Evolutionary conservation across 2,329 filamentous ascomycete species (phyloP).

Genomic region (Ceratocystis lukuohia): DNA sequence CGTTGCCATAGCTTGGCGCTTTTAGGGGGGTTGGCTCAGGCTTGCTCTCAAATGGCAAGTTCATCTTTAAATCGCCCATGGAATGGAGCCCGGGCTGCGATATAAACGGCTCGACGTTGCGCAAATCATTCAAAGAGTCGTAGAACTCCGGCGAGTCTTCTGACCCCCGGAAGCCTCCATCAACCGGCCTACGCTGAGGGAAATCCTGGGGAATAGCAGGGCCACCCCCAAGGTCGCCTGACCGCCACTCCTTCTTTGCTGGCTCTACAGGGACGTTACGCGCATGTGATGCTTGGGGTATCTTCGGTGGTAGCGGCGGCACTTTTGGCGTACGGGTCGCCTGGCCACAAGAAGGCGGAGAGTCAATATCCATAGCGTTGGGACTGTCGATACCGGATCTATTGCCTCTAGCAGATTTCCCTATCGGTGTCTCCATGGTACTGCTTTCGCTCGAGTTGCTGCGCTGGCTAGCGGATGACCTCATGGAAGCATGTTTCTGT

Average conservation of each 20-base stretch:
- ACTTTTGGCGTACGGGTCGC: constrained; percentile 23
- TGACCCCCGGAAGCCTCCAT: constrained; percentile 30
- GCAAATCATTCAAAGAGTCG: constrained; percentile 41
- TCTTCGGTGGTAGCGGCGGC: constrained; percentile 19
- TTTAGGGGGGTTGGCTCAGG: constrained; percentile 32
- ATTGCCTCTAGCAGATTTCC: not conserved
- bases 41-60: constrained; percentile 43
- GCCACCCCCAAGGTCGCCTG: constrained; percentile 31
- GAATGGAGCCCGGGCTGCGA: constrained; percentile 39
- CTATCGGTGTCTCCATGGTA: not conserved
- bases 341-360: constrained; percentile 27
- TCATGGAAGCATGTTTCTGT: constrained; percentile 6
- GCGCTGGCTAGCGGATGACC: constrained; percentile 8
- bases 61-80: constrained; percentile 42
- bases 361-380: constrained; percentile 54
- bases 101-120: constrained; percentile 42
- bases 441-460: constrained; percentile 7
- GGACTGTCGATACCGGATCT: constrained; percentile 33
- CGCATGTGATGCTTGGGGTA: constrained; percentile 23
- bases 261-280: constrained; percentile 47
- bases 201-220: not conserved
- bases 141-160: constrained; percentile 44
- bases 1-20: constrained; percentile 24
- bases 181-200: constrained; percentile 12
- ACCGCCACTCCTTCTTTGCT: constrained; percentile 45